phyloP scores from a whole-genome alignment of 2,329 filamentous ascomycete genomes.

The Peltaster fructicola region DNA sequence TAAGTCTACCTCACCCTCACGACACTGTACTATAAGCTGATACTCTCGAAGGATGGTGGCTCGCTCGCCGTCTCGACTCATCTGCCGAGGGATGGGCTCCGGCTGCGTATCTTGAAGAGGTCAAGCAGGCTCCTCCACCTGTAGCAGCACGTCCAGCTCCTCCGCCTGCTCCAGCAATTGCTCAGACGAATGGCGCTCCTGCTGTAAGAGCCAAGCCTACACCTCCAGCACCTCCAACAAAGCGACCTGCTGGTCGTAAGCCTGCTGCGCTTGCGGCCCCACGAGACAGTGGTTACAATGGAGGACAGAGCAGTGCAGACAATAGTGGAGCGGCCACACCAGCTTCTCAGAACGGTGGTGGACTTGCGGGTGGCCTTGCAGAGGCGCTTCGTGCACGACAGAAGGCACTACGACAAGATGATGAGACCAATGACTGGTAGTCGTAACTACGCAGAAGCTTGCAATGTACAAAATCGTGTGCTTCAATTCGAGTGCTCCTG shows the following conservation, averaged over 20 bases:
- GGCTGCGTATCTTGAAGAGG: conserved; percentile 82
- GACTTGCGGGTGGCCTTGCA: conserved; percentile 32
- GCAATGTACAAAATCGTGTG: no score
- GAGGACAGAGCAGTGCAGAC: conserved; percentile 13
- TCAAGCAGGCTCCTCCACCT: conserved; percentile 34
- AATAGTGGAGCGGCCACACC: conserved; percentile 20
- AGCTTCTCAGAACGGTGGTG: conserved; percentile 21
- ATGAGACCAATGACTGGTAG: conserved; percentile 24
- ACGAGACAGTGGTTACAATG: conserved; percentile 43
- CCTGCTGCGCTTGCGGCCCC: conserved; percentile 46
- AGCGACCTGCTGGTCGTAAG: conserved; percentile 61
- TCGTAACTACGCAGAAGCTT: no score
- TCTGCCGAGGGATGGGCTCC: conserved; percentile 83
- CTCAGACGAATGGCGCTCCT: conserved; percentile 20
- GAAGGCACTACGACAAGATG: conserved; percentile 29
- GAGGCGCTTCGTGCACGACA: conserved; percentile 32
- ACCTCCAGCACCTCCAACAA: conserved; percentile 61
- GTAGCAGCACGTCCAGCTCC: conserved; percentile 35
- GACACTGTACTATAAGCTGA: conserved; percentile 6
- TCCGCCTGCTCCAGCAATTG: conserved; percentile 35
- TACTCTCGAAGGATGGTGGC: conserved; percentile 65
- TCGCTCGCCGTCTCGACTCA: conserved; percentile 55
- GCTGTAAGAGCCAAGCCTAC: conserved; percentile 44
- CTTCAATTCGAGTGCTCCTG: no score
- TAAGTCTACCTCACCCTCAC: conserved; percentile 30